Conservation (phyloP, 306 rosid species). For the Ceratonia siliqua region DNA sequence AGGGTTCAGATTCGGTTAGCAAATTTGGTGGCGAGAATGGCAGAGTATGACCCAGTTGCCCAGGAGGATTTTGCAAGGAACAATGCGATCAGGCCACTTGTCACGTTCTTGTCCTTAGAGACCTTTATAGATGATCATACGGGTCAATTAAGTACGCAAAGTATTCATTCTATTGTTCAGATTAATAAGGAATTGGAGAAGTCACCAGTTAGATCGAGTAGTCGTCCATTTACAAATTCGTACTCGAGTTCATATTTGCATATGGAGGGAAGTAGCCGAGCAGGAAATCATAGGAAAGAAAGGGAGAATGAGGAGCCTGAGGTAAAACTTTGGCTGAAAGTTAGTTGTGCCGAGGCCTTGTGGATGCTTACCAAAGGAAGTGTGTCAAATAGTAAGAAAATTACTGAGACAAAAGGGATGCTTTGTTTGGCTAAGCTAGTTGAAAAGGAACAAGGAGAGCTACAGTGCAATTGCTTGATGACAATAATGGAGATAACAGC, state of each 20-base stretch:
- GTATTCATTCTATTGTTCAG: slow-evolving; percentile 55
- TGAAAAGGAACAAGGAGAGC: slow-evolving; percentile 66
- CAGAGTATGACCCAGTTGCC: slow-evolving; percentile 51
- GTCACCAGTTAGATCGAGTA: slow-evolving; percentile 5
- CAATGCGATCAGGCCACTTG: slow-evolving; percentile 70
- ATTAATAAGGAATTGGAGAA: slow-evolving; percentile 61
- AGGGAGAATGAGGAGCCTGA: slow-evolving; percentile 73
- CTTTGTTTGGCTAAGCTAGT: slow-evolving; percentile 79
- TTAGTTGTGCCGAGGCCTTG: slow-evolving; percentile 66
- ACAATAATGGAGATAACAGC: slow-evolving; percentile 66
- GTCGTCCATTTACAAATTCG: slow-evolving; percentile 28
- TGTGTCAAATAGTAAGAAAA: slow-evolving; percentile 59
- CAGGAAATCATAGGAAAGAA: slow-evolving; percentile 60
- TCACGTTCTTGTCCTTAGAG: slow-evolving; percentile 54
- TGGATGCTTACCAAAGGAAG: slow-evolving; percentile 73
- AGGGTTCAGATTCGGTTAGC: slow-evolving; percentile 56
- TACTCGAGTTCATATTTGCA: slow-evolving; percentile 32
- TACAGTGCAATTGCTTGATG: slow-evolving; percentile 69
- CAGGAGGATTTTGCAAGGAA: slow-evolving; percentile 71
- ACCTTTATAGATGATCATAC: slow-evolving; percentile 41
- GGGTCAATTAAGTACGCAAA: slow-evolving; percentile 50
- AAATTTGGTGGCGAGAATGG: slow-evolving; percentile 65
- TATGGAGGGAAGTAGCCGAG: slow-evolving; percentile 57
- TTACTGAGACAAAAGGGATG: slow-evolving; percentile 74
- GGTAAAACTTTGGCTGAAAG: slow-evolving; percentile 57